Base-by-base conservation (phyloP, 1,284 basidiomycete species). In the Apiotrichum gracile region DNA sequence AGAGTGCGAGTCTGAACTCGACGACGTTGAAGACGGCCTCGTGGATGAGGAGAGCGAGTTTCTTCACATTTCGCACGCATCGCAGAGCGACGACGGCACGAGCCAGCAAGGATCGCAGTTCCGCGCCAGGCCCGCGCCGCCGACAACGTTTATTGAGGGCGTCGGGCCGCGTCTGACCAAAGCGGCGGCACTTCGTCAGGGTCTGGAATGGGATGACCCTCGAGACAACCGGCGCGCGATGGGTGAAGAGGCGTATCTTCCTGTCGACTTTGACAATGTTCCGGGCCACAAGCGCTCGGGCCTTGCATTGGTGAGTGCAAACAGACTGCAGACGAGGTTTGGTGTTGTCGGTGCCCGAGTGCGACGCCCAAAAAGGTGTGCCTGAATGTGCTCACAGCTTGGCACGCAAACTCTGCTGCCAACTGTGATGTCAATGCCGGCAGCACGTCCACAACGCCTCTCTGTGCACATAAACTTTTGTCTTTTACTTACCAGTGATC, bases 141-240 rank as follows among this genome's bases (percentile, higher is more conserved):
- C 35, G 17, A 50, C 37, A 7, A 63, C 48, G 26, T 39, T 46
- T 19, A 47, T 46, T 21, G 58, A 54, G 16, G 54, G 50, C 14
- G 42, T 62, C 3, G 68, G 66, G 24, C 68, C 68, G 1, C 61
- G 62, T n/a, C 66, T 70, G 53, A 69, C 61, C 21, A 70, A 69
- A 43, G 51, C 62, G 5, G 62, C 69, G 1, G 67, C 65, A 4
- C 49, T 69, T 19, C 52, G 69, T 26, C 58, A 60, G 42, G 67
- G 66, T 4, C 43, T 70, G n/a, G 51, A 61, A 17, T 69, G 69
- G 69, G 61, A 64, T 22, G 64, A 58, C 26, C 58, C 58, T 8
- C 46, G 58, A 16, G 58, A 59, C 22, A 40, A 25, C 1, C 51
- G 57, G 16, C 44, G 54, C 4, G 54, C 38, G 19, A 25, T 46